A percentile compares a stretch with the other conserved stretches of the same genome.
These are phyloP conservation scores for Macrotyloma uniflorum DNA, from an alignment of 306 rosid species.

Conservation along the genomic window DNA sequence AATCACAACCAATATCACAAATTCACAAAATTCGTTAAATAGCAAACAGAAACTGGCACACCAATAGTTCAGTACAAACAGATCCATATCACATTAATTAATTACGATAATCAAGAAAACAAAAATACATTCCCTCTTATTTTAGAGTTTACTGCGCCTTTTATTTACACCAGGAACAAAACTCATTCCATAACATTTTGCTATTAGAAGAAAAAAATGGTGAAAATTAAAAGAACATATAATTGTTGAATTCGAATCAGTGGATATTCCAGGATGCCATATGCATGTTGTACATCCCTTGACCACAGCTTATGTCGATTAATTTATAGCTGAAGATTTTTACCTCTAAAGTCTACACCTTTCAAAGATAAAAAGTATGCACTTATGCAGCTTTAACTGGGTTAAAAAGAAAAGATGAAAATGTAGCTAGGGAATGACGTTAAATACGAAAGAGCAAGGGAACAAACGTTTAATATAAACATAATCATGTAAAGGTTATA, in stretches of 20 bases:
- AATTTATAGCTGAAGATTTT: neutral
- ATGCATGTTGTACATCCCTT: neutral
- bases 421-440: conserved; percentile 3
- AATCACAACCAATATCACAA: neutral
- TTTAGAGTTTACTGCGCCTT: neutral
- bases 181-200: neutral
- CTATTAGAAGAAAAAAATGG: neutral
- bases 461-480: neutral
- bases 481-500: conserved; percentile 1
- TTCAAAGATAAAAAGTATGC: neutral
- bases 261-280: no score
- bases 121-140: neutral
- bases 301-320: neutral
- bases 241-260: no score
- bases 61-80: neutral
- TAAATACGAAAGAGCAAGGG: conserved; percentile 5
- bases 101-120: neutral
- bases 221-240: no score
- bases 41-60: neutral
- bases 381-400: neutral
- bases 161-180: neutral
- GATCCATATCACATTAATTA: neutral
- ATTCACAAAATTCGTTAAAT: neutral
- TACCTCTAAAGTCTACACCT: neutral
- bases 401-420: neutral